Evolutionary conservation across 2,329 filamentous ascomycete species (phyloP), one percentile per base, ranked within the genome.

Genomic region (Alternaria dauci): DNA sequence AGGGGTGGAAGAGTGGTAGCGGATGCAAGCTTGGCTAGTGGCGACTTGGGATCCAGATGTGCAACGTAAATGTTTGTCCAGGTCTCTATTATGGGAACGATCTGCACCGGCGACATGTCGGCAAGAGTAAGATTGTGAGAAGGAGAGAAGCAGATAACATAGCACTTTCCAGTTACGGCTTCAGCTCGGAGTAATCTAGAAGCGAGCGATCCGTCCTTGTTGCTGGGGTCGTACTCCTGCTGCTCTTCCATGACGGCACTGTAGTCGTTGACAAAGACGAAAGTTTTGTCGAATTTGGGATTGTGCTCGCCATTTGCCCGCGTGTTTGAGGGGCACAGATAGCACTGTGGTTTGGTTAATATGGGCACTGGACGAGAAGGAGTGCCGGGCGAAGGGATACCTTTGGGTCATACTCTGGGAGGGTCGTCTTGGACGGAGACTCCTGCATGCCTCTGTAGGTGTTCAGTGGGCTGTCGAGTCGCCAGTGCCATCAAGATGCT

Each of bases 251-350:
- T 97, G 52, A 99, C 94, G 2, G 95, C 95, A 73, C 93, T 96
- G 80, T 95, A 99, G 78, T 99, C 95, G 74, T 99, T 99, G 69
- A 98, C 91, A 74, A 99, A 99, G 39, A 94, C 90, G 76, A 96
- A 98, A 0, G 93, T 96, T 72, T 88, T 88, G 53, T 91, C 85
- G 76, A 98, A 99, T 55, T 91, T 84, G 1, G 95, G 94, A 73
- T 99, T 99, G 61, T 80, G 78, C 73, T 95, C 93, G 56, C 95
- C 95, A 71, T 93, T 89, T 4, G 95, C 95, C 58, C 95, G 90
- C 67, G 90, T 85, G 78, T 99, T 99, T 38, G 93, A 88, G 1
- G 95, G 95, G 75, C 95, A 99, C 9, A 99, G 86, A 79, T 98
- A 99, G 81, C 95, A 99, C 86, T 94, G 71, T 61, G 43, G 62